A percentile compares a stretch with the other conserved stretches of the same genome.
These are phyloP conservation scores for Ceraceosorus guamensis DNA, from an alignment of 1,284 basidiomycete genomes.

Conservation along the genomic window DNA sequence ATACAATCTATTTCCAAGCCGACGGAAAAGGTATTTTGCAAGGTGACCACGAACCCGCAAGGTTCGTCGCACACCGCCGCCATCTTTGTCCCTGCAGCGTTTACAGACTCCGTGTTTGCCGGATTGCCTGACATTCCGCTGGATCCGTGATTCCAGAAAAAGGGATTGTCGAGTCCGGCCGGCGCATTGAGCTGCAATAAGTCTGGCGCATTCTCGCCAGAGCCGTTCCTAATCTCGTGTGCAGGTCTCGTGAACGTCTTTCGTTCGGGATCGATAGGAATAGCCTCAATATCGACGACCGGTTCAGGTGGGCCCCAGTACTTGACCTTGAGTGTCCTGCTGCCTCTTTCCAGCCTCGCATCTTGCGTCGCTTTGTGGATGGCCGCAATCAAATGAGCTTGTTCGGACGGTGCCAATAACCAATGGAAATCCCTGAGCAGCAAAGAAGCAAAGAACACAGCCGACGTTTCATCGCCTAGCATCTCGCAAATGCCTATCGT, in stretches of 20 bases:
- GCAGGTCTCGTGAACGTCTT: slow-evolving; percentile 63
- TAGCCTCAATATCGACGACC: slow-evolving; percentile 67
- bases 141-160: too few relatives aligned
- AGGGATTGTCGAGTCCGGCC: slow-evolving; percentile 17
- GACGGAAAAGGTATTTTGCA: slow-evolving; percentile 86
- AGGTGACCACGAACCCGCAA: slow-evolving; percentile 70
- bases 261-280: slow-evolving; percentile 66
- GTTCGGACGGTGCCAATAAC: slow-evolving; percentile 31
- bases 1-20: slow-evolving; percentile 77
- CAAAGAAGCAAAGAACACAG: slow-evolving; percentile 24
- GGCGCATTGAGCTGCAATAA: too few relatives aligned
- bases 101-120: too few relatives aligned
- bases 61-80: slow-evolving; percentile 68
- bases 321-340: slow-evolving; percentile 28
- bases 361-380: slow-evolving; percentile 18
- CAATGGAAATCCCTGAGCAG: slow-evolving; percentile 22
- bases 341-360: slow-evolving; percentile 24
- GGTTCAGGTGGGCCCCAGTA: slow-evolving; percentile 55
- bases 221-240: slow-evolving; percentile 7
- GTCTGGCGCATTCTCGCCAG: background rate
- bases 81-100: slow-evolving; percentile 6
- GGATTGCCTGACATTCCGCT: too few relatives aligned
- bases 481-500: slow-evolving; percentile 82
- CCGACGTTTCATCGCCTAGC: slow-evolving; percentile 63
- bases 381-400: slow-evolving; percentile 33